Percentiles rank a stretch among this genome's conserved stretches.
Evolutionary conservation across 148 eudicot genomes (phyloP).

Genomic region (Rhododendron williamsianum): DNA sequence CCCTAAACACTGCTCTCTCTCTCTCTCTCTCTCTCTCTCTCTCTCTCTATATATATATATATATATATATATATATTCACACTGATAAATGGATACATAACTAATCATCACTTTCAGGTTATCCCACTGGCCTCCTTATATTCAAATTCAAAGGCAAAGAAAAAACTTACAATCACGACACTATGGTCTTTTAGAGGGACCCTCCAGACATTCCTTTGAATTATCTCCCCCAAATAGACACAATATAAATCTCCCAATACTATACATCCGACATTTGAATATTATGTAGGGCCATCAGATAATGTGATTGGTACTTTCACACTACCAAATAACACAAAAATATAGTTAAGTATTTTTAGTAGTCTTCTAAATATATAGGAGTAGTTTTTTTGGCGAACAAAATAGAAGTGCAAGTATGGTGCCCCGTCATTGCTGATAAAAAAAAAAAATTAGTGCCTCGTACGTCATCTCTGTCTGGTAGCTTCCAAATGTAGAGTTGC

Average conservation of each 20-base stretch:
- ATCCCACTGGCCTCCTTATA: background rate
- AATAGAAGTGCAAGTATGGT: too few relatives aligned
- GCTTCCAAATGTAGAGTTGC: background rate
- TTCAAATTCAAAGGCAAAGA: conserved; percentile 9
- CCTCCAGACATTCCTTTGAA: conserved; percentile 14
- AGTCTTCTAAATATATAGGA: too few relatives aligned
- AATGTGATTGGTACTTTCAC: background rate
- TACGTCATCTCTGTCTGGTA: too few relatives aligned
- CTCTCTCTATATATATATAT: background rate
- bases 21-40: background rate
- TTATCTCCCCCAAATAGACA: background rate
- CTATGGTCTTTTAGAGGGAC: conserved; percentile 3
- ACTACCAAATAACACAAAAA: background rate
- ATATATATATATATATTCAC: background rate
- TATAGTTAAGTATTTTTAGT: background rate
- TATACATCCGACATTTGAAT: background rate
- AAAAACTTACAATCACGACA: conserved; percentile 13
- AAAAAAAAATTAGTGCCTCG: too few relatives aligned
- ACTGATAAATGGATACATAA: background rate
- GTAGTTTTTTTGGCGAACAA: too few relatives aligned
- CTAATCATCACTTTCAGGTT: conserved; percentile 10
- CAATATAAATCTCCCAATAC: background rate
- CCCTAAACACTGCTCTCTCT: background rate
- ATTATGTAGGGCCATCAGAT: background rate
- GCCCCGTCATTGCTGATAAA: too few relatives aligned